Evolutionary conservation across 257 asterid genomes (phyloP).

Genomic region (Anisodus acutangulus): DNA sequence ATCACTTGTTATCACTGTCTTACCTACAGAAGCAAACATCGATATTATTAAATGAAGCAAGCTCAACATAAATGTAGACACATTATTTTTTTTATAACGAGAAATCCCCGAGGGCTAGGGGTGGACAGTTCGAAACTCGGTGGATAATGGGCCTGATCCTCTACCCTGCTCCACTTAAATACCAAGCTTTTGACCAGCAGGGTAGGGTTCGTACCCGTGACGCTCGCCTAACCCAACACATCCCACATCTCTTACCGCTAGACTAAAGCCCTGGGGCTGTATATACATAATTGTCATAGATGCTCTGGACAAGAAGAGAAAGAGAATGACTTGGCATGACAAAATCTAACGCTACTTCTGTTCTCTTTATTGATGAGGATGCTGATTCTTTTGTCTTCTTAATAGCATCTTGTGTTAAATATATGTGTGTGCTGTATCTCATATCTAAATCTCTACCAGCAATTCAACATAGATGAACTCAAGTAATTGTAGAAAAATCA

Average conservation of each 20-base stretch:
- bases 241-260: background rate
- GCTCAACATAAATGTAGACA: background rate
- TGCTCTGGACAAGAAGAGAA: conserved; percentile 4
- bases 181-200: background rate
- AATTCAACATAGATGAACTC: conserved; percentile 19
- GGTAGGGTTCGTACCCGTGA: background rate
- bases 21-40: conserved; percentile 59
- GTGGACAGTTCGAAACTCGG: background rate
- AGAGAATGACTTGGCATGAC: background rate
- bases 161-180: background rate
- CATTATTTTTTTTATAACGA: background rate
- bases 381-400: background rate
- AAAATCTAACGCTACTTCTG: background rate
- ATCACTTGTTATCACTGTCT: conserved; percentile 92
- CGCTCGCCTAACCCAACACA: background rate
- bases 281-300: background rate
- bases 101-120: background rate
- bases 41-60: background rate
- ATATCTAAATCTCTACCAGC: conserved; percentile 14
- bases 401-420: conserved; percentile 17
- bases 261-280: background rate
- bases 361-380: background rate
- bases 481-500: background rate
- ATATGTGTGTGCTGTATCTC: conserved; percentile 1
- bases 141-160: background rate